These are phyloP conservation scores for Stylosanthes scabra DNA, from an alignment of 331 rosid species.

Conservation along the genomic window DNA sequence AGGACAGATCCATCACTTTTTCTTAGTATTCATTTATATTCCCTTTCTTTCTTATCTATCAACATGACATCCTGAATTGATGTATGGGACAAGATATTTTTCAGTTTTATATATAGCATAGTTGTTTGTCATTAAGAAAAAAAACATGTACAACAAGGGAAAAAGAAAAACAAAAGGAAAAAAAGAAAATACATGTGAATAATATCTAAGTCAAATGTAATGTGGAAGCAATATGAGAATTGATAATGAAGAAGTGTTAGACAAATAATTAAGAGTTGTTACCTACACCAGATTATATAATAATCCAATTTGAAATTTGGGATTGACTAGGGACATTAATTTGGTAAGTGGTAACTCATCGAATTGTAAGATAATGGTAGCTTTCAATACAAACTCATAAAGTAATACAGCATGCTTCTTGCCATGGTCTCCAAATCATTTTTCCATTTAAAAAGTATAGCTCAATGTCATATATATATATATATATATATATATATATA, in stretches of 20 bases:
- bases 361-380: not conserved
- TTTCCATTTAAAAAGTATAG: too few relatives aligned
- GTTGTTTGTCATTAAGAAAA: not conserved
- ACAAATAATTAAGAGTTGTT: slow-evolving; percentile 25
- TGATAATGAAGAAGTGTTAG: not conserved
- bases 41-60: not conserved
- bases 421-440: not conserved
- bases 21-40: slow-evolving; percentile 7
- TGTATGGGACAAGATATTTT: slow-evolving; percentile 22
- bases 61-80: slow-evolving; percentile 15
- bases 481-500: too few relatives aligned
- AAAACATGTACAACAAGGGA: not conserved
- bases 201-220: slow-evolving; percentile 3
- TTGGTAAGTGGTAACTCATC: not conserved
- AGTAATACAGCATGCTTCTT: not conserved
- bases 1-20: not conserved
- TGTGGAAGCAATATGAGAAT: not conserved
- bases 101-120: not conserved
- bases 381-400: slow-evolving; percentile 5
- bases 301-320: slow-evolving; percentile 8
- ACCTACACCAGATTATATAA: slow-evolving; percentile 53
- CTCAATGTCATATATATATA: too few relatives aligned
- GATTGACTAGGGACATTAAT: not conserved
- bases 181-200: not conserved
- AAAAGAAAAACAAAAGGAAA: slow-evolving; percentile 9